A percentile compares a stretch with the other conserved stretches of the same genome.
Conservation (phyloP, 257 asterid genomes). For the Jacaranda mimosifolia region DNA sequence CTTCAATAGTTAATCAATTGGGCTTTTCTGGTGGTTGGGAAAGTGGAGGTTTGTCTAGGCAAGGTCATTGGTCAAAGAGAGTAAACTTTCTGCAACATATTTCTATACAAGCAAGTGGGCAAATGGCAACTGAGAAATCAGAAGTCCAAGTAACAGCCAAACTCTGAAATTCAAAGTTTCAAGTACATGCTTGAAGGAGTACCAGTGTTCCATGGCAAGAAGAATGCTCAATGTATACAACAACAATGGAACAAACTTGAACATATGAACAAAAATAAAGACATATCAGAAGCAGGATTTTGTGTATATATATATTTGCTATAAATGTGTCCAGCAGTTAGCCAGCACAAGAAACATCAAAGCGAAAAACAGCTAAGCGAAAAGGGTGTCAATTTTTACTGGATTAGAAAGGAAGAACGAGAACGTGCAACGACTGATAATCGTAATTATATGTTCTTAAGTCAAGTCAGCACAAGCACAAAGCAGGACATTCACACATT, state of each 20-base stretch:
- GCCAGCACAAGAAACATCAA: constrained; percentile 14
- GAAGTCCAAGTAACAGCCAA: too few species aligned
- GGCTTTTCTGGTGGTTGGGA: background rate
- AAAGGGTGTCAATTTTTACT: background rate
- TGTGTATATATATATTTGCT: too few species aligned
- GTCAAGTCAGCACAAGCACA: background rate
- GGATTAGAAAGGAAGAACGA: background rate
- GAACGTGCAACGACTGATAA: constrained; percentile 6
- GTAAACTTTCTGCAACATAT: too few species aligned
- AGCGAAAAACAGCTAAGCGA: background rate
- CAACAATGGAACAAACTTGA: background rate
- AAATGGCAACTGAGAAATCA: too few species aligned
- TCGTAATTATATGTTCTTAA: background rate
- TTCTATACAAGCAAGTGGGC: too few species aligned
- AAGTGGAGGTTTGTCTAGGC: background rate
- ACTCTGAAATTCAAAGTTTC: too few species aligned
- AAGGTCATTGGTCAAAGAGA: too few species aligned
- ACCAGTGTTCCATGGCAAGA: background rate
- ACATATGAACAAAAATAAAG: too few species aligned
- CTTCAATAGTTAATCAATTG: background rate
- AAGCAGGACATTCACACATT: constrained; percentile 9
- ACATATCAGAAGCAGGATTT: too few species aligned
- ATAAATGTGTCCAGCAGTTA: too few species aligned
- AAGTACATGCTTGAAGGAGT: background rate
- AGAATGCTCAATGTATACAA: background rate